Evolutionary conservation across 2,329 filamentous ascomycete genomes (phyloP), one percentile per base, ranked within the genome.

Genomic region (Bipolaris bicolor): DNA sequence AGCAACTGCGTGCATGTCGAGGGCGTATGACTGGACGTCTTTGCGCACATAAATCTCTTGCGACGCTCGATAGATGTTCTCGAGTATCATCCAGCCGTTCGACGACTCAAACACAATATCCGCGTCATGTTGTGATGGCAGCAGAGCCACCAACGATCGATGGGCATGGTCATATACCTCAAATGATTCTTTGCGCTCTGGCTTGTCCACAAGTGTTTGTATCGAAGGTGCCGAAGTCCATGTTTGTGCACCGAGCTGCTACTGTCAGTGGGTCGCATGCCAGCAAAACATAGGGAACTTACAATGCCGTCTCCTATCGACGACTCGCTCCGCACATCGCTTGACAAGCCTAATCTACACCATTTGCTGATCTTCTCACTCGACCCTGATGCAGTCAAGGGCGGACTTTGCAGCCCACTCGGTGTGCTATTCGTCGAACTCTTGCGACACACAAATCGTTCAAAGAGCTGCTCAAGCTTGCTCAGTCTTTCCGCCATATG

Each of bases 381-480:
- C n/a, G 53, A 52, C n/a, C 50, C 61, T 7, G 57, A 55, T 20
- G 49, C 63, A 22, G 63, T 61, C 16, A 68, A 51, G 10, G 65
- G 64, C n/a, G 68, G 63, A 47, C 64, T 73, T 31, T 37, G 52
- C 22, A 64, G 62, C 20, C 41, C 34, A 16, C 65, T 61, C 36
- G 60, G 36, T 7, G 57, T 33, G 20, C 43, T 57, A 16, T 52
- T 36, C 37, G 40, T 60, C 9, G 69, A 49, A 40, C 39, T 61
- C 46, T 71, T 76, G 31, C 73, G 70, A 62, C 72, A 74, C 13
- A 74, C 72, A 44, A 75, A 75, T 50, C 63, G 68, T 41, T 76
- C 73, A 39, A 76, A 75, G 2, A 76, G 60, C 31, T 72, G 70
- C 43, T 76, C 73, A 18, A 76, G 60, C 57, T 75, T 76, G 54